Conservation (phyloP, 352 stramenopile species). For the Pythium oligandrum region DNA sequence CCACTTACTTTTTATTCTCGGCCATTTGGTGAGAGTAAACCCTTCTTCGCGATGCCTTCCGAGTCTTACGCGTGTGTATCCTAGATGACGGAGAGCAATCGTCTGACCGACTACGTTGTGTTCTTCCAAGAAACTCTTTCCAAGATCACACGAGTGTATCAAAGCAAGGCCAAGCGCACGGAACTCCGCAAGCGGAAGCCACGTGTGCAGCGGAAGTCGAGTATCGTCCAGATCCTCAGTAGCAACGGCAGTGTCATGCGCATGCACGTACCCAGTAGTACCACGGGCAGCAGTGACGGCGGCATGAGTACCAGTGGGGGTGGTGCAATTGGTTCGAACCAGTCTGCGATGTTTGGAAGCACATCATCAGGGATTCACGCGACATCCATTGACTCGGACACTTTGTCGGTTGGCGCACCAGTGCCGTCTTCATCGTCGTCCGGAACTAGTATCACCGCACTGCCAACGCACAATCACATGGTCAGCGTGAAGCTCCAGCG, state of each 20-base stretch:
- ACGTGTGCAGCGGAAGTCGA: conserved; percentile 22
- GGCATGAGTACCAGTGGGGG: neutral
- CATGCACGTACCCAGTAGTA: neutral
- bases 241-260: neutral
- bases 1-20: conserved; percentile 65
- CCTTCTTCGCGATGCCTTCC: neutral
- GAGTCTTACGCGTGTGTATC: neutral
- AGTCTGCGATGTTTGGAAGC: too few species aligned
- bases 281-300: neutral
- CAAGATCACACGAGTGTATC: conserved; percentile 44
- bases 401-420: too few species aligned
- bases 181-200: conserved; percentile 22
- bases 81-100: conserved; percentile 70
- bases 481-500: conserved; percentile 19
- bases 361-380: too few species aligned
- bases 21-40: conserved; percentile 40
- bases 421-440: too few species aligned
- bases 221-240: conserved; percentile 16
- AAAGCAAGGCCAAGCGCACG: conserved; percentile 30
- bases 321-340: neutral
- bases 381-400: too few species aligned
- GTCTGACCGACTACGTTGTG: conserved; percentile 60
- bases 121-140: conserved; percentile 72
- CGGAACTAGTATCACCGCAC: too few species aligned
- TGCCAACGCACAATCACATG: neutral